These are phyloP conservation scores for Colletotrichum tamarilloi DNA, from an alignment of 2,329 filamentous ascomycete species.

Conservation along the genomic window DNA sequence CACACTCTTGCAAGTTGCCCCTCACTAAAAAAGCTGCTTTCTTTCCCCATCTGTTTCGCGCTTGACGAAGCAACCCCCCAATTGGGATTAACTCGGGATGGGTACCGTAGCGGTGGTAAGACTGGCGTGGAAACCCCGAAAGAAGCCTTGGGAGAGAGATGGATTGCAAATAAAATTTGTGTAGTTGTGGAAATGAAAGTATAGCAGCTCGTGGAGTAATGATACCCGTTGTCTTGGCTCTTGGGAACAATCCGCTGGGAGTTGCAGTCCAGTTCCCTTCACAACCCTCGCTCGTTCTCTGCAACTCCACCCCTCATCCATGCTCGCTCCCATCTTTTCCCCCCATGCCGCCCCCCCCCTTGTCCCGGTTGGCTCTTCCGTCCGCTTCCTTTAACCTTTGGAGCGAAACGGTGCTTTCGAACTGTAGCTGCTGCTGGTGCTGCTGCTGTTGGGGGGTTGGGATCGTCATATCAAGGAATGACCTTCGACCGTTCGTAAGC, in stretches of 20 bases:
- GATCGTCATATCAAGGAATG: conserved; percentile 25
- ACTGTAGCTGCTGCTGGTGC: conserved; percentile 11
- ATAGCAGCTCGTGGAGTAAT: conserved; percentile 1
- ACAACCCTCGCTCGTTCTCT: background rate
- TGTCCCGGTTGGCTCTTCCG: conserved; percentile 23
- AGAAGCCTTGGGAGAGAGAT: background rate
- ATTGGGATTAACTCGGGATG: conserved; percentile 15
- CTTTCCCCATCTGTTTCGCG: conserved; percentile 16
- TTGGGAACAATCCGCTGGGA: background rate
- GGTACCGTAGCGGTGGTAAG: background rate
- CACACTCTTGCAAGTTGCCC: conserved; percentile 4
- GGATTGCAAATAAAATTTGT: background rate
- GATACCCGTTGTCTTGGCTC: conserved; percentile 1
- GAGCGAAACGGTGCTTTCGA: conserved; percentile 27
- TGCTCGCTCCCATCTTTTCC: conserved; percentile 4
- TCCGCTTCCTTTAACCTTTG: conserved; percentile 26
- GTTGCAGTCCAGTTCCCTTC: background rate
- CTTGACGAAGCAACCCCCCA: conserved; percentile 19
- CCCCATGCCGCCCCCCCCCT: conserved; percentile 6
- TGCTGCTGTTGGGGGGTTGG: background rate
- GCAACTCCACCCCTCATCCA: conserved; percentile 8
- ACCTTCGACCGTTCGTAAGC: conserved; percentile 20
- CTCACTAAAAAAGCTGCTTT: conserved; percentile 7
- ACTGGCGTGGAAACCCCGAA: background rate
- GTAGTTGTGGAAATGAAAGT: conserved; percentile 10